Evolutionary conservation across 2,329 filamentous ascomycete species (phyloP), one percentile per base, ranked within the genome.

Genomic region (Colletotrichum liriopes): DNA sequence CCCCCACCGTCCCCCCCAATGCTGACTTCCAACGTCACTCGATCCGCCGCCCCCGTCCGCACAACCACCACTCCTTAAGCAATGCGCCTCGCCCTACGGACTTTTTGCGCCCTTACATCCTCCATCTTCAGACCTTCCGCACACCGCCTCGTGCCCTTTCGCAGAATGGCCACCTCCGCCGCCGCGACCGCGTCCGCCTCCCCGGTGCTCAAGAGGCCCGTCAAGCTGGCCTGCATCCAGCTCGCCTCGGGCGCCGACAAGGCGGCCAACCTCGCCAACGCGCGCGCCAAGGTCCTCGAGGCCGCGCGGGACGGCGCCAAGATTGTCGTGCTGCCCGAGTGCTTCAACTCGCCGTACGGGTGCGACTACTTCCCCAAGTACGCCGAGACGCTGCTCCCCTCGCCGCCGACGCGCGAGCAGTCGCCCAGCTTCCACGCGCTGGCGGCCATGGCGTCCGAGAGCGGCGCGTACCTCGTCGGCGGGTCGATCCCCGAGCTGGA

Each of bases 341-440:
- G 96, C 88, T 99, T 99, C 91, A 99, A 99, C 86, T 97, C 94
- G 52, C 96, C 96, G 11, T 99, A 99, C 83, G 96, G 96, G 76
- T 95, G 92, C 76, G 82, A 94, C 79, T 95, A 92, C 87, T 99
- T 99, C 84, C 93, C 95, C 65, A 90, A 92, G 73, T 98, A 98
- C 82, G 95, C 96, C 76, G 96, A 99, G 84, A 92, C 91, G 1
- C 91, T 98, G n/a, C 83, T 85, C 60, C 94, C 94, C 0, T 92
- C 91, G 3, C 94, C 94, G 37, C 94, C 95, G 0, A 85, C 91
- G 4, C 81, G 85, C 73, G 88, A 90, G 56, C 90, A 93, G 77
- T 93, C 93, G 5, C 95, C 95, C 0, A 95, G 93, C 66, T 98
- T 92, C 88, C 93, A 97, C 81, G 94, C 95, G 7, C 89, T 99